Conservation (phyloP, 768 basidiomycete genomes). For the Omphalotus guepiniiformis region DNA sequence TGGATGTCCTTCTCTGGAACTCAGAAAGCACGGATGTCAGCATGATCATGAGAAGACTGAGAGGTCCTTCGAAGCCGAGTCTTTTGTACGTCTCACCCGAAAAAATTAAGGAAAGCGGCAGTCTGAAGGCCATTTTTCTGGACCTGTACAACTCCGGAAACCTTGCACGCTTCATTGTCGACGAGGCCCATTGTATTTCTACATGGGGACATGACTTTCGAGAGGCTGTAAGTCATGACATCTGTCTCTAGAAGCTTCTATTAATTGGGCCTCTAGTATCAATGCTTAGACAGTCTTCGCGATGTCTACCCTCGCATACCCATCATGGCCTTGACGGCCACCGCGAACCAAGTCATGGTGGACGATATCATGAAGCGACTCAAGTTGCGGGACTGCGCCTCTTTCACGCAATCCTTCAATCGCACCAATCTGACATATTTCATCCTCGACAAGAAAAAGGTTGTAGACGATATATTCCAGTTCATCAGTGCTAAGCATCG, state of each 20-base stretch:
- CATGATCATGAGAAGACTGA: conserved; percentile 39
- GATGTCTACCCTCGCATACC: conserved; percentile 74
- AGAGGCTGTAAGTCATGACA: conserved; percentile 53
- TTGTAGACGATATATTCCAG: conserved; percentile 57
- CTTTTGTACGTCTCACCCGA: conserved; percentile 93
- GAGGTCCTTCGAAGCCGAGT: conserved; percentile 45
- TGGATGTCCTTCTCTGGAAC: conserved; percentile 70
- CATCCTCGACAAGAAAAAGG: conserved; percentile 42
- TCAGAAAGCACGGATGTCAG: conserved; percentile 46
- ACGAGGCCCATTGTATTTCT: conserved; percentile 94
- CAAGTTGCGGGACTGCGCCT: conserved; percentile 50
- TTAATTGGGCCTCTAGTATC: conserved; percentile 47
- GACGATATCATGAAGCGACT: conserved; percentile 77
- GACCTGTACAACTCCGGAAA: conserved; percentile 51
- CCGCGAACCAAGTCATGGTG: conserved; percentile 75
- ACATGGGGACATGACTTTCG: conserved; percentile 96
- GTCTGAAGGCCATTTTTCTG: conserved; percentile 51
- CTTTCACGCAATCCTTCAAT: conserved; percentile 85
- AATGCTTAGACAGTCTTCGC: conserved; percentile 62
- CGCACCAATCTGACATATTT: conserved; percentile 84
- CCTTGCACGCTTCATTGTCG: conserved; percentile 88
- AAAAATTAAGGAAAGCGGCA: conserved; percentile 61
- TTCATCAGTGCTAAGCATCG: conserved; percentile 61
- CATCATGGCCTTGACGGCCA: conserved; percentile 96
- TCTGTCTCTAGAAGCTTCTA: not conserved